Conservation (phyloP, 164 flowering plant genomes). For the Magnolia sinica region DNA sequence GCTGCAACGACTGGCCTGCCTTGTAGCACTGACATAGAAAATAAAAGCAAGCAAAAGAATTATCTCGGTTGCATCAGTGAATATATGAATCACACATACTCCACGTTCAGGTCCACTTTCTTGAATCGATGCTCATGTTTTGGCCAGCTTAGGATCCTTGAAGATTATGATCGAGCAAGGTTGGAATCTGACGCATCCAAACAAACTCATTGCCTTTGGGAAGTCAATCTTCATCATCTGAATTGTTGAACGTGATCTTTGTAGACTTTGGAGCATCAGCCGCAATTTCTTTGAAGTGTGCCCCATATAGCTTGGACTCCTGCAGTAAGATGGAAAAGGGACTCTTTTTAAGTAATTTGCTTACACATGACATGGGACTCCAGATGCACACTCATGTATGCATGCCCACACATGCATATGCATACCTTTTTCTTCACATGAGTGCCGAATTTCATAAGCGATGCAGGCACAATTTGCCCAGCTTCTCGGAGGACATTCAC, state of each 20-base stretch:
- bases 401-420: not conserved
- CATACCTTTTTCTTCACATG: constrained; percentile 96
- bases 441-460: constrained; percentile 80
- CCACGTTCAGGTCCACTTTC: no score
- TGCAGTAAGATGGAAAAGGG: constrained; percentile 23
- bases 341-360: not conserved
- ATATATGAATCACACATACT: no score
- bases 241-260: constrained; percentile 69
- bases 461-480: constrained; percentile 71
- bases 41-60: no score
- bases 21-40: no score
- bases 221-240: constrained; percentile 62
- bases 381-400: not conserved
- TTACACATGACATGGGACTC: not conserved
- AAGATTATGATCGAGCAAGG: no score
- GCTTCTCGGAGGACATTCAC: constrained; percentile 95
- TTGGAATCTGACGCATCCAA: no score
- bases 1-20: no score
- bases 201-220: not conserved
- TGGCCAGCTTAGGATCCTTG: no score
- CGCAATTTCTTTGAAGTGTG: constrained; percentile 80
- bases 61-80: no score
- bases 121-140: no score
- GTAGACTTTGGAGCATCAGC: constrained; percentile 83
- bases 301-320: constrained; percentile 97